Evolutionary conservation across 768 basidiomycete species (phyloP).

Genomic region (Vishniacozyma victoriae): DNA sequence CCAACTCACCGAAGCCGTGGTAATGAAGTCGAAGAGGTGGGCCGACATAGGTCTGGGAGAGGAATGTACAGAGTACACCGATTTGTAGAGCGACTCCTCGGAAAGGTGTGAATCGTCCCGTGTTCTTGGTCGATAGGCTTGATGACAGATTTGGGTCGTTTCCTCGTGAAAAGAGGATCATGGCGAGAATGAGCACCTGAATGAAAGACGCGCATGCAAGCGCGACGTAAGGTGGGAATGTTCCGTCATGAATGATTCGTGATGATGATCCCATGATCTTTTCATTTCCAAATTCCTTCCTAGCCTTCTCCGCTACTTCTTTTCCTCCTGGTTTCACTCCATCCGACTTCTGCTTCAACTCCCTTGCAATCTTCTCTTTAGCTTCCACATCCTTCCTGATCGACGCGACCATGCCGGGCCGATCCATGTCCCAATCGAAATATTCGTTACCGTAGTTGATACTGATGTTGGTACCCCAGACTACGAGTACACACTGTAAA

Average conservation of each 20-base stretch:
- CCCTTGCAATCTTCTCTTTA: not conserved
- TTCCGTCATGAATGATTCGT: constrained; percentile 30
- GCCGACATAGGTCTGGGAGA: constrained; percentile 25
- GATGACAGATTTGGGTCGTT: constrained; percentile 7
- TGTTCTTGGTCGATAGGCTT: constrained; percentile 1
- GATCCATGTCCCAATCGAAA: constrained; percentile 28
- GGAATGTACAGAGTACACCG: constrained; percentile 18
- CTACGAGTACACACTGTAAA: constrained; percentile 19
- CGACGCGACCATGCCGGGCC: constrained; percentile 16
- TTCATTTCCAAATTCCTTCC: constrained; percentile 9
- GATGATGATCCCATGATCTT: constrained; percentile 30
- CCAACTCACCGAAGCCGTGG: constrained; percentile 19
- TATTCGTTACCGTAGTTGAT: constrained; percentile 35
- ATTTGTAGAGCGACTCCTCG: constrained; percentile 17
- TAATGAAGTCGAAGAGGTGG: constrained; percentile 27
- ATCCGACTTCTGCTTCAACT: no score
- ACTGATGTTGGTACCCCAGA: constrained; percentile 28
- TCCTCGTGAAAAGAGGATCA: constrained; percentile 13
- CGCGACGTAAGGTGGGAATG: constrained; percentile 24
- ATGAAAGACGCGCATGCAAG: constrained; percentile 1
- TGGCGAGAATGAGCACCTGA: constrained; percentile 5
- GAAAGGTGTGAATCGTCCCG: constrained; percentile 10
- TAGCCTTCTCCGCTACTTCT: not conserved
- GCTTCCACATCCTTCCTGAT: constrained; percentile 13
- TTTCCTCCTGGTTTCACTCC: no score